These are phyloP conservation scores for Puccinia horiana DNA, from an alignment of 1,284 basidiomycete species.

Conservation along the genomic window DNA sequence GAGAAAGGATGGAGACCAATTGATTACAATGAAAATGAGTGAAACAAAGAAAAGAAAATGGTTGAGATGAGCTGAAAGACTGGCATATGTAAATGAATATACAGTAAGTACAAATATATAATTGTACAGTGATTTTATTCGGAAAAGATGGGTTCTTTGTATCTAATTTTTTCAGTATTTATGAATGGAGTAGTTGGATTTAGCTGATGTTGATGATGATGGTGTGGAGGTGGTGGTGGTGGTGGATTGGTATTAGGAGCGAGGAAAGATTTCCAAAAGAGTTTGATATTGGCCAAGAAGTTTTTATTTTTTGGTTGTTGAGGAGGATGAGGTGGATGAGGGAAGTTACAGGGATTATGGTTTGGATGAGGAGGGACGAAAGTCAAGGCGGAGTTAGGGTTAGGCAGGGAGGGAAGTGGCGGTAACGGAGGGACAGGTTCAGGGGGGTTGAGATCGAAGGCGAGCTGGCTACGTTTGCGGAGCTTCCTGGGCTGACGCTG, in stretches of 20 bases:
- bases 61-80: too few species aligned
- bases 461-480: background rate
- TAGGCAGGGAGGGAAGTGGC: background rate
- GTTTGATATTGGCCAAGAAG: background rate
- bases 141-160: background rate
- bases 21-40: too few species aligned
- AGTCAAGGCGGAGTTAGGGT: background rate
- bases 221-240: background rate
- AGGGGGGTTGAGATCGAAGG: background rate
- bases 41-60: too few species aligned
- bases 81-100: too few species aligned
- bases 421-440: background rate
- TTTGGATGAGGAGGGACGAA: background rate
- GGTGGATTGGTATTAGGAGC: background rate
- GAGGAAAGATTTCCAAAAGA: constrained; percentile 10
- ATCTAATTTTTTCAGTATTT: background rate
- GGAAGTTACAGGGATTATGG: background rate
- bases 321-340: background rate
- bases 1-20: too few species aligned
- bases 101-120: too few species aligned
- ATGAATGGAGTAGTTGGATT: background rate
- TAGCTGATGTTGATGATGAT: background rate
- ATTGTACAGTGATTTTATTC: background rate
- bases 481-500: constrained; percentile 1
- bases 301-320: constrained; percentile 6